phyloP scores from a whole-genome alignment of 805 yeast genomes.

The Starmerella bombicola region DNA sequence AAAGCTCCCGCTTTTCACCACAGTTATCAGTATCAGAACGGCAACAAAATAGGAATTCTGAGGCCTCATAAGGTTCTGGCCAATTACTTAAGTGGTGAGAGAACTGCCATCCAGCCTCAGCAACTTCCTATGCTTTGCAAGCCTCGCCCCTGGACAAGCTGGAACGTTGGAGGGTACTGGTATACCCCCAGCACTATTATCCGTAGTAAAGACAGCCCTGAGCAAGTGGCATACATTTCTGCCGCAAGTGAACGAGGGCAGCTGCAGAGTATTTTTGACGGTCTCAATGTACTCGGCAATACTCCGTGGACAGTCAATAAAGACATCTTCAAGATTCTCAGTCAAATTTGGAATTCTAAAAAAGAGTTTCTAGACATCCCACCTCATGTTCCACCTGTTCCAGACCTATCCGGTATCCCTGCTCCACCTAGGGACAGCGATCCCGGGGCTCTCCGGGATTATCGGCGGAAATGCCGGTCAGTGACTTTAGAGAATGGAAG shows the following conservation, averaged over 20 bases:
- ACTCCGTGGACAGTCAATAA: conserved; percentile 91
- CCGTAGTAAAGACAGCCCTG: conserved; percentile 74
- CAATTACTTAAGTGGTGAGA: conserved; percentile 52
- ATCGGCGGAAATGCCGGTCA: conserved; percentile 50
- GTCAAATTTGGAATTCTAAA: conserved; percentile 80
- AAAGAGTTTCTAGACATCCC: conserved; percentile 64
- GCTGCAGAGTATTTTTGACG: conserved; percentile 57
- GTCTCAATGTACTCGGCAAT: conserved; percentile 71
- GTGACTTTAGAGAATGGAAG: conserved; percentile 49
- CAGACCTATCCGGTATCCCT: conserved; percentile 38
- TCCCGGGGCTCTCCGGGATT: conserved; percentile 55
- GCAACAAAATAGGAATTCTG: conserved; percentile 70
- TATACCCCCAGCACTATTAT: conserved; percentile 52
- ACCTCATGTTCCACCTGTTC: conserved; percentile 30
- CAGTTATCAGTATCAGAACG: conserved; percentile 67
- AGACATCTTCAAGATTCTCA: conserved; percentile 51
- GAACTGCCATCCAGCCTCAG: conserved; percentile 64
- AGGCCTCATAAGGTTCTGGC: conserved; percentile 60
- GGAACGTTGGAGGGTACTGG: conserved; percentile 75
- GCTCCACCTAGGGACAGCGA: conserved; percentile 56
- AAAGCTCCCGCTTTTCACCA: conserved; percentile 85
- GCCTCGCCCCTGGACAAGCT: conserved; percentile 79
- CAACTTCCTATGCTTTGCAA: conserved; percentile 80
- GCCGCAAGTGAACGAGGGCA: conserved; percentile 66
- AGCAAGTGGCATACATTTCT: conserved; percentile 74